Conservation (phyloP, 2,329 filamentous ascomycete species). For the Nigrospora sphaerica region DNA sequence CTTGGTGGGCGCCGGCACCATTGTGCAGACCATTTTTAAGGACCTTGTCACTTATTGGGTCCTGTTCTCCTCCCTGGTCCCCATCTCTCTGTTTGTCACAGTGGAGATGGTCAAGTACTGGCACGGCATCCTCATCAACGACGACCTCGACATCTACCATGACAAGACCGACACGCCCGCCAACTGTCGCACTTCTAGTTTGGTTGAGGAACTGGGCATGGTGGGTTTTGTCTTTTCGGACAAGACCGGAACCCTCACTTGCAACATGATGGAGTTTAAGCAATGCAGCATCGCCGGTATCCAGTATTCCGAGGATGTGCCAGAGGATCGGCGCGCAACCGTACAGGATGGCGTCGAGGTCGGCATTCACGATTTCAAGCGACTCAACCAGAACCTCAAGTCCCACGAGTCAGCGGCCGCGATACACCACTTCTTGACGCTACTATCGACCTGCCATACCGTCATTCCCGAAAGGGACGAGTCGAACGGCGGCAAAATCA, state of each 20-base stretch:
- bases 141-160: conserved; percentile 96
- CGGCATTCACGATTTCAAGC: conserved; percentile 79
- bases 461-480: conserved; percentile 89
- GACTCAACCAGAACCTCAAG: conserved; percentile 62
- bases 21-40: conserved; percentile 78
- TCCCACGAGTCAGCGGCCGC: conserved; percentile 42
- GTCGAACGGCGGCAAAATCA: conserved; percentile 73
- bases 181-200: conserved; percentile 88
- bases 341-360: conserved; percentile 70
- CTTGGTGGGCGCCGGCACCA: conserved; percentile 43
- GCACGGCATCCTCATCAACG: conserved; percentile 95
- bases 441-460: conserved; percentile 89
- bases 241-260: conserved; percentile 96
- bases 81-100: conserved; percentile 95
- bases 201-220: conserved; percentile 96
- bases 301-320: conserved; percentile 86
- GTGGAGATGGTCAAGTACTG: conserved; percentile 97
- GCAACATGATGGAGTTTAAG: conserved; percentile 98
- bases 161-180: conserved; percentile 92
- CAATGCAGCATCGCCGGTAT: conserved; percentile 90
- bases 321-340: conserved; percentile 80
- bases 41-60: conserved; percentile 99
- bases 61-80: conserved; percentile 90
- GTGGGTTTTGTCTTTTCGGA: conserved; percentile 98
- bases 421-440: conserved; percentile 75